Conservation (phyloP, 331 rosid species). For the Quercus tomentella region DNA sequence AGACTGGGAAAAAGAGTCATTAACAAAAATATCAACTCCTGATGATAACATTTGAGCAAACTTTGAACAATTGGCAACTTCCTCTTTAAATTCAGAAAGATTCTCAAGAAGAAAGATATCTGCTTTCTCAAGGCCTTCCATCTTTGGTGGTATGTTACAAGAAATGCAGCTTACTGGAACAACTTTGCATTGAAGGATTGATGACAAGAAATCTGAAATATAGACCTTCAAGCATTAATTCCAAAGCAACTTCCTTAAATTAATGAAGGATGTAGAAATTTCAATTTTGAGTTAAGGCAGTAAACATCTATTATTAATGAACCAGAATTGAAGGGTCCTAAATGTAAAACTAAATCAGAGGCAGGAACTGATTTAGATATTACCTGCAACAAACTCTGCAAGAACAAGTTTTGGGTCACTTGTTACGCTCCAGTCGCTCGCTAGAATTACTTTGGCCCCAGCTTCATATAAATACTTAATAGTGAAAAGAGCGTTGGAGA, state of each 20-base stretch:
- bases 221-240: conserved; percentile 19
- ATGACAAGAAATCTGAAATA: conserved; percentile 57
- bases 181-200: conserved; percentile 48
- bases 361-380: conserved; percentile 12
- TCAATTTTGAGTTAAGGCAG: conserved; percentile 7
- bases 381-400: conserved; percentile 59
- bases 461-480: conserved; percentile 56
- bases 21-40: conserved; percentile 79
- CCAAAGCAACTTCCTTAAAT: conserved; percentile 5
- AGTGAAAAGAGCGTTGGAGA: conserved; percentile 44
- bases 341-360: neutral
- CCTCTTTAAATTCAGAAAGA: conserved; percentile 69
- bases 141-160: conserved; percentile 22
- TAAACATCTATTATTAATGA: neutral
- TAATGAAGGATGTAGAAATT: conserved; percentile 5
- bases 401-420: conserved; percentile 23
- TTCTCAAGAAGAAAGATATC: conserved; percentile 67
- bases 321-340: neutral
- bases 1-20: conserved; percentile 71
- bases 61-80: conserved; percentile 68
- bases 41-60: conserved; percentile 57
- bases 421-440: conserved; percentile 57
- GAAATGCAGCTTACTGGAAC: conserved; percentile 44
- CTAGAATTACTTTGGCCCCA: conserved; percentile 69
- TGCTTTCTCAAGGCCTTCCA: conserved; percentile 36